Conservation (phyloP, 2,329 filamentous ascomycete genomes). For the Paecilomyces fulvus region DNA sequence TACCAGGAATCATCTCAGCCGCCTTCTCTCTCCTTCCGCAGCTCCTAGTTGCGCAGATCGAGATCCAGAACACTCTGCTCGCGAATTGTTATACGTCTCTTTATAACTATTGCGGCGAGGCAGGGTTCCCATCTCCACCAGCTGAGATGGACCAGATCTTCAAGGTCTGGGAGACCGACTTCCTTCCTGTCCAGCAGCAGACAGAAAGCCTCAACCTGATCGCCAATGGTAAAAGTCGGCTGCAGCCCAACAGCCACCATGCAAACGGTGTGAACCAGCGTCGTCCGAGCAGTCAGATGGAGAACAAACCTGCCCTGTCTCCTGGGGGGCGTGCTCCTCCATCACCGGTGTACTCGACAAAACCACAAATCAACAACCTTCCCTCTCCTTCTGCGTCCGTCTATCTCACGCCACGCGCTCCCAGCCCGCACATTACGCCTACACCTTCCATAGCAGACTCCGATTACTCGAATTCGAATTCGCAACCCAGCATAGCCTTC, state of each 20-base stretch:
- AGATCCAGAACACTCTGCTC: constrained; percentile 69
- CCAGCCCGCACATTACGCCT: constrained; percentile 10
- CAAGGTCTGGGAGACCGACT: constrained; percentile 55
- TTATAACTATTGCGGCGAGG: constrained; percentile 62
- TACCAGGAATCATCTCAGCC: constrained; percentile 63
- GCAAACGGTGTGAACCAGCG: constrained; percentile 23
- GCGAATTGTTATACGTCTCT: constrained; percentile 70
- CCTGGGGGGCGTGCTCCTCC: constrained; percentile 19
- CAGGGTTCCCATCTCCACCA: constrained; percentile 61
- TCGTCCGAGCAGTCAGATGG: constrained; percentile 26
- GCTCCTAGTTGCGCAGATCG: constrained; percentile 60
- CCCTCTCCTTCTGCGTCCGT: neutral
- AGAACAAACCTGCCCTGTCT: constrained; percentile 19
- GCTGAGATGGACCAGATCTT: constrained; percentile 66
- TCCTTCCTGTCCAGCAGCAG: constrained; percentile 56
- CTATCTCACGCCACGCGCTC: neutral
- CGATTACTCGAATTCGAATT: constrained; percentile 12
- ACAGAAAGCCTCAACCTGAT: constrained; percentile 59
- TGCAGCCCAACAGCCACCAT: constrained; percentile 38
- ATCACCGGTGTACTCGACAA: constrained; percentile 19
- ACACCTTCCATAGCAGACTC: constrained; percentile 20
- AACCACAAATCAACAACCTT: constrained; percentile 16
- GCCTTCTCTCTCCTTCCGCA: constrained; percentile 67
- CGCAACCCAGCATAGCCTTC: constrained; percentile 17
- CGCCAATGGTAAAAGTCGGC: constrained; percentile 57